Conservation (phyloP, 768 basidiomycete species). For the Sarcodon sp. region DNA sequence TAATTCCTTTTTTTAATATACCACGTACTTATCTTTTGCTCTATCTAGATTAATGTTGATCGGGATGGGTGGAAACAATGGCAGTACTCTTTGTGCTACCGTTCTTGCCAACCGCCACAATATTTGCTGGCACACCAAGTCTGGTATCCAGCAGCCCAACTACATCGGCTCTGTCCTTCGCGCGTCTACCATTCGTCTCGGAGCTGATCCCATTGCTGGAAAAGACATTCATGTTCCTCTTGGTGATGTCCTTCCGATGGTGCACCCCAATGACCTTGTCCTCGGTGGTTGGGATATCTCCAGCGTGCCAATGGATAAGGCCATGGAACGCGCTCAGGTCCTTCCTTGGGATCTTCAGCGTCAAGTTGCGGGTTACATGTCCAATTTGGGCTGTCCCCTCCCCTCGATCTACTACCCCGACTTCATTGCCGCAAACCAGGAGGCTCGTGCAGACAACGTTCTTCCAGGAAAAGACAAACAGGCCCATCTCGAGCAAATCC, state of each 20-base stretch:
- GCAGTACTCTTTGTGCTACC: conserved; percentile 85
- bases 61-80: conserved; percentile 96
- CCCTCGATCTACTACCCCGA: conserved; percentile 96
- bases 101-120: conserved; percentile 93
- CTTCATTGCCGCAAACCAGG: conserved; percentile 97
- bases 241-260: conserved; percentile 91
- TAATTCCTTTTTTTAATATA: conserved; percentile 10
- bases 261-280: conserved; percentile 95
- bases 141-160: conserved; percentile 86
- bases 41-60: conserved; percentile 82
- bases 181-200: conserved; percentile 89
- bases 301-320: conserved; percentile 68
- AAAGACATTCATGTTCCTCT: conserved; percentile 91
- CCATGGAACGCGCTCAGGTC: conserved; percentile 89
- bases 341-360: conserved; percentile 95
- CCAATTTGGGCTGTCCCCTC: conserved; percentile 65
- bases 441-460: conserved; percentile 89
- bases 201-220: conserved; percentile 63
- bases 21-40: conserved; percentile 3
- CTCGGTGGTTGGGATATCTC: conserved; percentile 99
- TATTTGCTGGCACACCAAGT: conserved; percentile 91
- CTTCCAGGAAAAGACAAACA: conserved; percentile 81
- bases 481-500: conserved; percentile 82
- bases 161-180: conserved; percentile 96
- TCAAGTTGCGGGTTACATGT: conserved; percentile 83